Conservation (phyloP, 2,329 filamentous ascomycete genomes). For the Lecanosticta acicola region DNA sequence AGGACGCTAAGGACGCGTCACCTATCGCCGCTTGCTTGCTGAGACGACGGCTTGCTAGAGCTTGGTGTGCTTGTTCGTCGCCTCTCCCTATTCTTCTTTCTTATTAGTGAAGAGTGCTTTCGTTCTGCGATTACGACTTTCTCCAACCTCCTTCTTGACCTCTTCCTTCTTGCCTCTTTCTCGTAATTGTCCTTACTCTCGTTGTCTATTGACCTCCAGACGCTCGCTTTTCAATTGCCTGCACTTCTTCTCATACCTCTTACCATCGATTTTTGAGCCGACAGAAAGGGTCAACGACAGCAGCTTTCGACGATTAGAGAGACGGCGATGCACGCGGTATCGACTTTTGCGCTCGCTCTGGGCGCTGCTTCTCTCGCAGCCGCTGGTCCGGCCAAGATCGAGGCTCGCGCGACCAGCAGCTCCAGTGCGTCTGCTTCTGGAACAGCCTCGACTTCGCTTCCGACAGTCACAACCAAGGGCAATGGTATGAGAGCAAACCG, state of each 20-base stretch:
- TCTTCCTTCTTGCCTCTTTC: not conserved
- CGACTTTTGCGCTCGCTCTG: slow-evolving; percentile 33
- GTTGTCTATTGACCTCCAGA: not conserved
- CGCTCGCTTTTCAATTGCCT: not conserved
- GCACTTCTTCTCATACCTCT: no score
- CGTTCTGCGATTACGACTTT: not conserved
- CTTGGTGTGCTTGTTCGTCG: slow-evolving; percentile 7
- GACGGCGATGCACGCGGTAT: slow-evolving; percentile 9
- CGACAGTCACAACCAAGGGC: slow-evolving; percentile 55
- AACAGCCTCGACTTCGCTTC: slow-evolving; percentile 42
- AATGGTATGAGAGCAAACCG: slow-evolving; percentile 39
- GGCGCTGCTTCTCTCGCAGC: slow-evolving; percentile 43
- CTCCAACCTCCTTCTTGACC: not conserved
- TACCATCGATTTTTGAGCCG: no score
- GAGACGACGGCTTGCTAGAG: not conserved
- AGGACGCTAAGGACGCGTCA: not conserved
- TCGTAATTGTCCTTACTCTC: slow-evolving; percentile 2
- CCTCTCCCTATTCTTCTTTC: not conserved
- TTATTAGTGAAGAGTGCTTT: not conserved
- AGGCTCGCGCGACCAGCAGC: slow-evolving; percentile 22
- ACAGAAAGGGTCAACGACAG: not conserved
- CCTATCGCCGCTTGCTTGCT: no score
- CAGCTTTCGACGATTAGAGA: not conserved
- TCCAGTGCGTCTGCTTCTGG: slow-evolving; percentile 26
- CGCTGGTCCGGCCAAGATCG: slow-evolving; percentile 32